Conservation (phyloP, 257 asterid genomes). For the Datura wrightii region DNA sequence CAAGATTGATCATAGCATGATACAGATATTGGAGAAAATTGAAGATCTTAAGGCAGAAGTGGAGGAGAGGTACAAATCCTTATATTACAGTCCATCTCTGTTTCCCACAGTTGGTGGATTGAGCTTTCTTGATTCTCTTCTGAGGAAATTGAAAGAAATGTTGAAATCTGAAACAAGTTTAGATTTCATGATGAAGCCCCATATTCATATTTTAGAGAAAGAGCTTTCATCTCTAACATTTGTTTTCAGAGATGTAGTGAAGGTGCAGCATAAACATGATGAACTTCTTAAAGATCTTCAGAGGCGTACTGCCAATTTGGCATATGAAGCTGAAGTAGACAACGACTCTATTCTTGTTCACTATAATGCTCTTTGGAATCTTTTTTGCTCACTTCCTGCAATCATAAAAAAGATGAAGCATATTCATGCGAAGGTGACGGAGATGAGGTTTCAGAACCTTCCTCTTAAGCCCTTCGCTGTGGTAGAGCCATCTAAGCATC, state of each 20-base stretch:
- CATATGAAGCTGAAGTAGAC: not conserved
- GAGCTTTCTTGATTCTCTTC: not conserved
- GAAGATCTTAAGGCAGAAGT: not conserved
- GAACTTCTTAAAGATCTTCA: too few species aligned
- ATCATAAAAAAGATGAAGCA: not conserved
- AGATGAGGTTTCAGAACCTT: not conserved
- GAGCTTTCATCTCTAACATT: not conserved
- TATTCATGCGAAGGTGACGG: not conserved
- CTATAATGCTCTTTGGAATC: not conserved
- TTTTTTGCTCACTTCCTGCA: not conserved
- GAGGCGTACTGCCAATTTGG: not conserved
- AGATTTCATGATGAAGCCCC: not conserved
- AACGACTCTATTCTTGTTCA: not conserved
- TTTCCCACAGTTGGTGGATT: not conserved
- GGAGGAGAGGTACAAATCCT: not conserved
- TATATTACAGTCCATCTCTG: not conserved
- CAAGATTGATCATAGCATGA: not conserved
- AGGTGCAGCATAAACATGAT: not conserved
- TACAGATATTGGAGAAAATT: not conserved
- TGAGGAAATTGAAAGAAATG: not conserved
- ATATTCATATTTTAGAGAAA: not conserved
- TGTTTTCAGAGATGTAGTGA: not conserved
- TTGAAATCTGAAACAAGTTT: not conserved
- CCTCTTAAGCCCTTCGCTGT: not conserved
- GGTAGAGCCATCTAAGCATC: not conserved